phyloP scores from a whole-genome alignment of 208 protist genomes.

The Phytomonas sp. region DNA sequence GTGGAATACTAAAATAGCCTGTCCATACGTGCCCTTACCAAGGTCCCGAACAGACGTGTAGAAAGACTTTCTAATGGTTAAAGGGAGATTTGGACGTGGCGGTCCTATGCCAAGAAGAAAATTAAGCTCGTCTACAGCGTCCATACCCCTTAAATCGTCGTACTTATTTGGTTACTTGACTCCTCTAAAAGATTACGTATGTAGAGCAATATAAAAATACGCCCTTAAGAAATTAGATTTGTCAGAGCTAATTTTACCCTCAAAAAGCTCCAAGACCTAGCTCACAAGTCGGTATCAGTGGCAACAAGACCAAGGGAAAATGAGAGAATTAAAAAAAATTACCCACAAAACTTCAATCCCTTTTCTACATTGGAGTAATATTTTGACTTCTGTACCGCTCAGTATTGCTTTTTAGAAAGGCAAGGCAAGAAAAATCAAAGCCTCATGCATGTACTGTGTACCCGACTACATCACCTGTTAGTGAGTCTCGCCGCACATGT shows the following conservation, averaged over 20 bases:
- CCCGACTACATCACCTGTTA: conserved; percentile 23
- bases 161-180: neutral
- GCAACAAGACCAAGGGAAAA: conserved; percentile 3
- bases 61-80: conserved; percentile 55
- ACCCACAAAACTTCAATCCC: neutral
- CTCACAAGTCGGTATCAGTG: neutral
- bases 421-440: neutral
- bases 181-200: neutral
- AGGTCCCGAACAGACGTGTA: conserved; percentile 61
- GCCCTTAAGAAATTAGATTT: neutral
- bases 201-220: neutral
- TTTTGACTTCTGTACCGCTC: neutral
- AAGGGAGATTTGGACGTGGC: conserved; percentile 51
- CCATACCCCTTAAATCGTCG: conserved; percentile 27
- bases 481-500: conserved; percentile 23
- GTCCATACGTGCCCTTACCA: conserved; percentile 83
- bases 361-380: neutral
- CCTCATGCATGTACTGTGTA: conserved; percentile 15
- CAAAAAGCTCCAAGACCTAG: neutral
- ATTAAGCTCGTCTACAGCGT: conserved; percentile 83
- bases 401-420: neutral
- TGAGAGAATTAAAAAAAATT: conserved; percentile 1
- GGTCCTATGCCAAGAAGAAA: conserved; percentile 78
- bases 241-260: neutral
- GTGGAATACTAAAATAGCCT: conserved; percentile 75